Percentiles rank a stretch among this genome's conserved stretches.
Conservation (phyloP, 768 basidiomycete species). For the Pleurotus citrinopileatus region DNA sequence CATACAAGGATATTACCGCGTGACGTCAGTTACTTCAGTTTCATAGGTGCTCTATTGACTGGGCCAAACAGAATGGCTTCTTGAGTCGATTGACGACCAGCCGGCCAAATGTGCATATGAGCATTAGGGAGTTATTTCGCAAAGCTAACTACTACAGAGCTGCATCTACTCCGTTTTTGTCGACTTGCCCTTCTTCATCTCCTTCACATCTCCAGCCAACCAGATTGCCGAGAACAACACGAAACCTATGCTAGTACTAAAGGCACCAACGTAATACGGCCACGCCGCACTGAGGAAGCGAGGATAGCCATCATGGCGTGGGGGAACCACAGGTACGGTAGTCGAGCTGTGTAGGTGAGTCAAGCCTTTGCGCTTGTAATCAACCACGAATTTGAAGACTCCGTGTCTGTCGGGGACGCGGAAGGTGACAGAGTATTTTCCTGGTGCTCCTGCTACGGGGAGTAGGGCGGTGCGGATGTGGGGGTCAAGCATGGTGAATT, state of each 20-base stretch:
- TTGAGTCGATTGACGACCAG: too few species aligned
- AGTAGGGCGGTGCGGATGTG: conserved; percentile 82
- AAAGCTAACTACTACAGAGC: conserved; percentile 7
- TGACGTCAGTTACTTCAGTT: too few species aligned
- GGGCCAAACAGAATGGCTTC: too few species aligned
- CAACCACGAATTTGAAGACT: conserved; percentile 95
- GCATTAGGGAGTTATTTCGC: too few species aligned
- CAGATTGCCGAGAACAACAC: conserved; percentile 84
- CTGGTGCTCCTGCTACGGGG: conserved; percentile 52
- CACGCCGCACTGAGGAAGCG: conserved; percentile 94
- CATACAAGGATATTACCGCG: too few species aligned
- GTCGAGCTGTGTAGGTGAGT: conserved; percentile 71
- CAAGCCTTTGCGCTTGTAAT: conserved; percentile 86
- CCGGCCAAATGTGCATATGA: too few species aligned
- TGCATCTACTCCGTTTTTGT: conserved; percentile 41
- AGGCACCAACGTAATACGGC: conserved; percentile 92
- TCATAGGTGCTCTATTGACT: too few species aligned
- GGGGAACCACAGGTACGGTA: conserved; percentile 87
- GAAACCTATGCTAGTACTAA: conserved; percentile 85
- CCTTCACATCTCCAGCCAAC: conserved; percentile 79
- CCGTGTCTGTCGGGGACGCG: conserved; percentile 93
- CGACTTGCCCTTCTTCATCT: conserved; percentile 49
- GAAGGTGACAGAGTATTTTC: conserved; percentile 81
- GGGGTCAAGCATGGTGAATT: conserved; percentile 99
- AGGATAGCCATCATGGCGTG: conserved; percentile 92